Percentiles rank a stretch among this genome's conserved stretches.
Evolutionary conservation across 2,329 filamentous ascomycete genomes (phyloP).

Genomic region (Acrodontium crateriforme): DNA sequence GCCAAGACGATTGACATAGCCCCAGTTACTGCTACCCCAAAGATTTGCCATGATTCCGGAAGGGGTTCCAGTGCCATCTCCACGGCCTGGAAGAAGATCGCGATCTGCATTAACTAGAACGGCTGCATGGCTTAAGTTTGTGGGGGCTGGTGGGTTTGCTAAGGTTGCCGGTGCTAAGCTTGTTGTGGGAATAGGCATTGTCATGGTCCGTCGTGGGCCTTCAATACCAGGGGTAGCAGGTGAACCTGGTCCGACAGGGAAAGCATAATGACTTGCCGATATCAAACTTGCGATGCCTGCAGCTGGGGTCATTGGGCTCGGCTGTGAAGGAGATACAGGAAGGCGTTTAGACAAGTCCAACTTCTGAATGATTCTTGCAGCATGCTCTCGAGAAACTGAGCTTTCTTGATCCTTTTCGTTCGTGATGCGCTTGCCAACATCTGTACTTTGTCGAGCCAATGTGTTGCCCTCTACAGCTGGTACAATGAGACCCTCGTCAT

Average conservation of each 20-base stretch:
- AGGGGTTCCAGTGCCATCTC: slow-evolving; percentile 56
- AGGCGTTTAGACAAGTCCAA: slow-evolving; percentile 78
- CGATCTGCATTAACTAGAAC: slow-evolving; percentile 69
- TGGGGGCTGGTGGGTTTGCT: slow-evolving; percentile 69
- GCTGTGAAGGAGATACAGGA: slow-evolving; percentile 30
- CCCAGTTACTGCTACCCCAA: slow-evolving; percentile 84
- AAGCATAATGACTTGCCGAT: slow-evolving; percentile 65
- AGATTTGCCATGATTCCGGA: slow-evolving; percentile 82
- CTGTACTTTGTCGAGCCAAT: slow-evolving; percentile 53
- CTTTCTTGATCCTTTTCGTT: slow-evolving; percentile 27
- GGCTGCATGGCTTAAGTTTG: slow-evolving; percentile 73
- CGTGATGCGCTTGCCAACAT: slow-evolving; percentile 46
- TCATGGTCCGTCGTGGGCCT: slow-evolving; percentile 7
- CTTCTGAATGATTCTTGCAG: slow-evolving; percentile 81
- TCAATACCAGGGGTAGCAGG: slow-evolving; percentile 12
- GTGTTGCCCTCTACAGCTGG: slow-evolving; percentile 34
- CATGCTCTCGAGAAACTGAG: slow-evolving; percentile 66
- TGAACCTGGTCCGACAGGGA: slow-evolving; percentile 47
- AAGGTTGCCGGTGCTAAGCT: slow-evolving; percentile 70
- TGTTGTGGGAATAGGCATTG: slow-evolving; percentile 38
- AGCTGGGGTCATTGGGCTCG: slow-evolving; percentile 26
- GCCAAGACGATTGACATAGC: slow-evolving; percentile 47
- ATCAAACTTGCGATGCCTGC: slow-evolving; percentile 73
- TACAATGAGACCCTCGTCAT: slow-evolving; percentile 46
- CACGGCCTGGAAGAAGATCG: slow-evolving; percentile 47